These are phyloP conservation scores for Suillus tomentosus DNA, from an alignment of 768 basidiomycete genomes.

Conservation along the genomic window DNA sequence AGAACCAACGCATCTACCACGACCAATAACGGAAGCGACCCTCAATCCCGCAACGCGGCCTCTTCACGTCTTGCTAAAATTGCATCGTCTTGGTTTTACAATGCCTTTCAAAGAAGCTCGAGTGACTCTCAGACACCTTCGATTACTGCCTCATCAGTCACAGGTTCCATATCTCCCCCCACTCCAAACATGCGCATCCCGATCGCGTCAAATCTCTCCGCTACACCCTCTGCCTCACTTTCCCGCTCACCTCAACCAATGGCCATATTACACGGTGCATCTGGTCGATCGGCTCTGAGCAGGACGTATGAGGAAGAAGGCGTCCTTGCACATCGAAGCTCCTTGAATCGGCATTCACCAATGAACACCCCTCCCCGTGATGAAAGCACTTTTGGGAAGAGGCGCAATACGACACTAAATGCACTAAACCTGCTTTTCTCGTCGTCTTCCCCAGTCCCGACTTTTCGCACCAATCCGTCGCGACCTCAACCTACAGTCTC, in stretches of 20 bases:
- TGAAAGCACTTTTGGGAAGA: conserved; percentile 51
- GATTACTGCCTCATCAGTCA: conserved; percentile 51
- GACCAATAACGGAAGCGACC: conserved; percentile 32
- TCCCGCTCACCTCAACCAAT: conserved; percentile 45
- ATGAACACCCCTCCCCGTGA: conserved; percentile 71
- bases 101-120: conserved; percentile 65
- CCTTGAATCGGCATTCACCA: conserved; percentile 60
- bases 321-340: conserved; percentile 45
- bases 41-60: conserved; percentile 27
- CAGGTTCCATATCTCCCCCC: conserved; percentile 22
- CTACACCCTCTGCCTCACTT: conserved; percentile 32
- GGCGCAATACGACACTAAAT: conserved; percentile 50
- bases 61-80: conserved; percentile 55
- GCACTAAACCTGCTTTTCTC: conserved; percentile 44
- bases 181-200: conserved; percentile 33
- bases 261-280: conserved; percentile 40
- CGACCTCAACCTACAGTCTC: conserved; percentile 59
- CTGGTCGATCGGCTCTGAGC: conserved; percentile 47
- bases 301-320: conserved; percentile 64
- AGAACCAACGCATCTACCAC: conserved; percentile 50
- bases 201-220: conserved; percentile 30
- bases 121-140: conserved; percentile 65
- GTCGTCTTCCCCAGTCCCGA: conserved; percentile 45
- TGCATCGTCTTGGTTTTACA: conserved; percentile 78
- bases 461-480: conserved; percentile 63